phyloP scores from a whole-genome alignment of 345 rosid genomes.

The Cardamine resedifolia region DNA sequence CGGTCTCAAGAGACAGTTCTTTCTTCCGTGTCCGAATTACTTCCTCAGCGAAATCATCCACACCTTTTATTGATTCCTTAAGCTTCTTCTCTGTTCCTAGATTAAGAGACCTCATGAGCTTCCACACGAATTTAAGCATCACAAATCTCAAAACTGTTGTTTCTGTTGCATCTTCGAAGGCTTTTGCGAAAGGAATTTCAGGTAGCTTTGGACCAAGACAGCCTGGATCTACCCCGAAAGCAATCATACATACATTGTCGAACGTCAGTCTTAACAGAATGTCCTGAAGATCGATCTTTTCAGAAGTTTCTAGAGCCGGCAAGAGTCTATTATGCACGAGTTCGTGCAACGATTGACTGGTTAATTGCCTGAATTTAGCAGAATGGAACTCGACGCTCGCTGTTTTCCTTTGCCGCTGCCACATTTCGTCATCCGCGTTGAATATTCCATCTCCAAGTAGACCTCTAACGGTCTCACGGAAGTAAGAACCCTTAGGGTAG shows the following conservation, averaged over 20 bases:
- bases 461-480: slow-evolving; percentile 59
- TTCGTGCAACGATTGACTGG: slow-evolving; percentile 60
- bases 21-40: slow-evolving; percentile 68
- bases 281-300: slow-evolving; percentile 64
- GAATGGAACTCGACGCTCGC: slow-evolving; percentile 89
- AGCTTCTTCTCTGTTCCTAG: slow-evolving; percentile 69
- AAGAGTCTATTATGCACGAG: slow-evolving; percentile 73
- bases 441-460: slow-evolving; percentile 87
- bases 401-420: slow-evolving; percentile 77
- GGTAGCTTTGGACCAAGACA: slow-evolving; percentile 61
- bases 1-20: slow-evolving; percentile 42
- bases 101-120: slow-evolving; percentile 58
- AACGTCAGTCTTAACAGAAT: slow-evolving; percentile 69
- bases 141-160: slow-evolving; percentile 60
- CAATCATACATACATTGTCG: slow-evolving; percentile 88
- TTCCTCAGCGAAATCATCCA: slow-evolving; percentile 62
- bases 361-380: slow-evolving; percentile 60
- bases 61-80: slow-evolving; percentile 58
- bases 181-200: slow-evolving; percentile 69
- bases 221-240: slow-evolving; percentile 87
- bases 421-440: slow-evolving; percentile 64
- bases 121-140: slow-evolving; percentile 72
- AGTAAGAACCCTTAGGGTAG: slow-evolving; percentile 77
- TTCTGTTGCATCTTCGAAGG: slow-evolving; percentile 86
- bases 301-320: slow-evolving; percentile 54